Evolutionary conservation across 2,329 filamentous ascomycete species (phyloP), one percentile per base, ranked within the genome.

Genomic region (Phoma sp.): DNA sequence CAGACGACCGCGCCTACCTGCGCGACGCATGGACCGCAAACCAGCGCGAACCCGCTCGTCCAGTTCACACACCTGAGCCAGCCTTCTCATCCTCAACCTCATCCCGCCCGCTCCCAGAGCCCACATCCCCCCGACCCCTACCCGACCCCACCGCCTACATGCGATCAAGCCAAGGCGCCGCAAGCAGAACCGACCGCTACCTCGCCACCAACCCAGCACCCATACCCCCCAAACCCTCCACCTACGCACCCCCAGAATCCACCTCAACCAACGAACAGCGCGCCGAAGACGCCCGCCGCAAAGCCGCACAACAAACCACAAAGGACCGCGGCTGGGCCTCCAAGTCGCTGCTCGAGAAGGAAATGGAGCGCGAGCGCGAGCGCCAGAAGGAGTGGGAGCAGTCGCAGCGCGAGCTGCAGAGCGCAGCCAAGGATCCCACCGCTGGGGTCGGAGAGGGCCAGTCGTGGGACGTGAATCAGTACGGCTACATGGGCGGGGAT

Each of bases 311-410:
- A 67, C 74, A 77, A 43, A 82, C 84, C 70, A 88, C 86, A 19
- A 86, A 86, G 71, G 84, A 85, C 1, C 83, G 79, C 25, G 85
- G 84, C 0, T 86, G 83, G 83, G 86, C 86, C 1, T 82, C 82
- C 61, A 90, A 88, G 77, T 89, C 87, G 0, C 80, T 92, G 9
- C 82, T 92, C 1, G 90, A 92, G 76, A 85, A 88, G 25, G 90
- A 93, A 75, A 92, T 92, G 88, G 89, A 93, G 73, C 81, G 88
- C 71, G 90, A 93, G 74, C 82, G 90, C 8, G 85, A 91, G 77
- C 81, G 89, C 13, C 90, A 93, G 76, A 83, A 82, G 51, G 90
- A 93, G 72, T 93, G 91, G 91, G 90, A 95, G 73, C 85, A 90
- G 59, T 80, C 85, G 1, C 91, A 94, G 74, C 81, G 85, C 67